A percentile compares a stretch with the other conserved stretches of the same genome.
Conservation (phyloP, 192 early-diverging fungal genomes). For the Entomortierella lignicola region DNA sequence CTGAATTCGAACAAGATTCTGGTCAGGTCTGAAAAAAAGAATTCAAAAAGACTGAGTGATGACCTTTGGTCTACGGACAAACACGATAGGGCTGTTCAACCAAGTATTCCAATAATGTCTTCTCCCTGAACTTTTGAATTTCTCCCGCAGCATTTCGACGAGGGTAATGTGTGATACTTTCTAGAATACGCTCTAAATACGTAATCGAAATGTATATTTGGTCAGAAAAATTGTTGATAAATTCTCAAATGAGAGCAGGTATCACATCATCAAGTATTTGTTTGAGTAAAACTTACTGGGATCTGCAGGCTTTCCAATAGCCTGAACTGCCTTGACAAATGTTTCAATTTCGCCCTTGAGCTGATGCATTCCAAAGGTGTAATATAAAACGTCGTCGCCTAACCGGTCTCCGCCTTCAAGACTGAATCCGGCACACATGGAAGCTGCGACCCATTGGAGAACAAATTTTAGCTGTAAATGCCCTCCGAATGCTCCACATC, state of each 20-base stretch:
- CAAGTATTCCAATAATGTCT: constrained; percentile 38
- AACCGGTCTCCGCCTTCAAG: background rate
- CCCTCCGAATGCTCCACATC: constrained; percentile 54
- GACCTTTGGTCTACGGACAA: constrained; percentile 11
- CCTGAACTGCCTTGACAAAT: constrained; percentile 28
- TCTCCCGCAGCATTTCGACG: constrained; percentile 32
- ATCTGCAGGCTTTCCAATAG: constrained; percentile 10
- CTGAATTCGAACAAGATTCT: no score
- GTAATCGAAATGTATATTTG: background rate
- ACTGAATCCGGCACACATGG: constrained; percentile 20
- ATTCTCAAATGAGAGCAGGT: no score
- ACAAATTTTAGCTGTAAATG: constrained; percentile 53
- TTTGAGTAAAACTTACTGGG: constrained; percentile 34
- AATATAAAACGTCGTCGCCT: constrained; percentile 32
- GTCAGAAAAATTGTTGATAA: no score
- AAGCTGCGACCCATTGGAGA: constrained; percentile 49
- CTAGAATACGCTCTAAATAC: constrained; percentile 27
- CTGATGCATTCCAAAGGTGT: constrained; percentile 44
- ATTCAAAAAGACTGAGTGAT: no score
- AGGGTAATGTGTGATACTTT: constrained; percentile 36
- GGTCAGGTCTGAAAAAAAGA: no score
- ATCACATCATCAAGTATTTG: no score
- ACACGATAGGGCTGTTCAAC: constrained; percentile 17
- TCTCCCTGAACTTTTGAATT: constrained; percentile 41
- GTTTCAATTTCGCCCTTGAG: constrained; percentile 32